Evolutionary conservation across 495 filamentous ascomycete genomes (phyloP), one percentile per base, ranked within the genome.

Genomic region (Opeltia flavorubescens): DNA sequence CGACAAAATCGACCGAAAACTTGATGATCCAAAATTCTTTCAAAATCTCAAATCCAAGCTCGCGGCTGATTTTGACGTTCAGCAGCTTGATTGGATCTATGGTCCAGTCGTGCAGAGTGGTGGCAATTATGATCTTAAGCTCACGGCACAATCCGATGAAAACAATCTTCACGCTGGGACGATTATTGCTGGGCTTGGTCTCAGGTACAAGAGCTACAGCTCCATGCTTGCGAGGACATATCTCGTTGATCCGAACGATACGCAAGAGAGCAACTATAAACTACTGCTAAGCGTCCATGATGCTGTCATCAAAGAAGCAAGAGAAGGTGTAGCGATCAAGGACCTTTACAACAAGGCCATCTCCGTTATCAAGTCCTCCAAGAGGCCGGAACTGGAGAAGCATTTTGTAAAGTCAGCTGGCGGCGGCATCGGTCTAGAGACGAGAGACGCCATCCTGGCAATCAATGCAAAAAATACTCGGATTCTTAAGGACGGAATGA

Each of bases 21-120:
- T 99, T 43, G 88, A 95, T 52, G 89, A 96, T 55, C 62, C 72
- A 6, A 94, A 93, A 56, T 99, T 89, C 57, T 96, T 95, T 76
- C 76, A 80, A 59, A 80, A 78, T 15, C 81, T 89, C 41, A 69
- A 83, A 47, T 75, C 78, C 31, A 94, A 87, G 63, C 67, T 95
- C 41, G 84, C 89, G 1, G 60, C 74, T 2, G 86, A 89, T 59
- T 89, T 99, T 55, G 91, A 99, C 60, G 68, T 84, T n/a, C 64
- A 77, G 29, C 85, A 95, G 52, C 78, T 99, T 18, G 91, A 99
- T 62, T 99, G 89, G 88, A 81, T 82, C 25, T 76, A 91, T 47
- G 83, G 81, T 1, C 91, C 91, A n/a, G 78, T 85, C 15, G 76
- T 99, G 39, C 89, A 95, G 66, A 96, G 91, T 58, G 91, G 93